phyloP scores from a whole-genome alignment of 1,139 yeast genomes.

The Chernovozyma aurita region DNA sequence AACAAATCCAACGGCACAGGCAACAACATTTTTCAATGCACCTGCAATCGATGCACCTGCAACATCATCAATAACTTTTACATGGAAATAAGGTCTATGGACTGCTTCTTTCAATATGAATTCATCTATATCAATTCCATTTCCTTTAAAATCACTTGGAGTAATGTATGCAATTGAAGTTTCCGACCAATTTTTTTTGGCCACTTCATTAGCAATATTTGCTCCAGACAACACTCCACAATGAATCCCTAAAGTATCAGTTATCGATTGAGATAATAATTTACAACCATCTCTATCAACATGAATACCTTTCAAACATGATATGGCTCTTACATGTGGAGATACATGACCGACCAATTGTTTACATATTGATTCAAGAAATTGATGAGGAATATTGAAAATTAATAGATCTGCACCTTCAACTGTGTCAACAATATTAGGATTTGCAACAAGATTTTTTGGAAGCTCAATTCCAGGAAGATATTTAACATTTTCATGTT shows the following conservation, averaged over 20 bases:
- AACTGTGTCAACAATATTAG: slow-evolving; percentile 71
- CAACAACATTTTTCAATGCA: slow-evolving; percentile 90
- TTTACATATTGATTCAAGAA: slow-evolving; percentile 65
- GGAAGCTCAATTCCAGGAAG: slow-evolving; percentile 82
- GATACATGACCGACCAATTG: slow-evolving; percentile 73
- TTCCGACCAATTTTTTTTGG: slow-evolving; percentile 89
- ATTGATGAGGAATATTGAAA: slow-evolving; percentile 94
- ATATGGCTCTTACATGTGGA: slow-evolving; percentile 73
- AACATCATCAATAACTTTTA: slow-evolving; percentile 80
- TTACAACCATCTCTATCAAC: slow-evolving; percentile 77
- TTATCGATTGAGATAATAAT: slow-evolving; percentile 69
- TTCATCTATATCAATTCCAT: slow-evolving; percentile 70
- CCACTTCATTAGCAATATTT: slow-evolving; percentile 92
- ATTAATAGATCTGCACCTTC: slow-evolving; percentile 75
- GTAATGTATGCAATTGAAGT: slow-evolving; percentile 85
- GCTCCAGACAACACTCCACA: slow-evolving; percentile 97
- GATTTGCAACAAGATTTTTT: slow-evolving; percentile 74
- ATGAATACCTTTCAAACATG: slow-evolving; percentile 90
- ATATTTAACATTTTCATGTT: slow-evolving; percentile 87
- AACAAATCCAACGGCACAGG: slow-evolving; percentile 90
- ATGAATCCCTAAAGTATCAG: slow-evolving; percentile 71
- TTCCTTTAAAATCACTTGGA: slow-evolving; percentile 69
- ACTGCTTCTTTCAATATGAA: slow-evolving; percentile 65
- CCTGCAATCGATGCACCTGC: slow-evolving; percentile 95
- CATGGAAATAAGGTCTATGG: slow-evolving; percentile 96